A percentile compares a stretch with the other conserved stretches of the same genome.
Conservation (phyloP, 2,329 filamentous ascomycete species). For the Colletotrichum sp. region DNA sequence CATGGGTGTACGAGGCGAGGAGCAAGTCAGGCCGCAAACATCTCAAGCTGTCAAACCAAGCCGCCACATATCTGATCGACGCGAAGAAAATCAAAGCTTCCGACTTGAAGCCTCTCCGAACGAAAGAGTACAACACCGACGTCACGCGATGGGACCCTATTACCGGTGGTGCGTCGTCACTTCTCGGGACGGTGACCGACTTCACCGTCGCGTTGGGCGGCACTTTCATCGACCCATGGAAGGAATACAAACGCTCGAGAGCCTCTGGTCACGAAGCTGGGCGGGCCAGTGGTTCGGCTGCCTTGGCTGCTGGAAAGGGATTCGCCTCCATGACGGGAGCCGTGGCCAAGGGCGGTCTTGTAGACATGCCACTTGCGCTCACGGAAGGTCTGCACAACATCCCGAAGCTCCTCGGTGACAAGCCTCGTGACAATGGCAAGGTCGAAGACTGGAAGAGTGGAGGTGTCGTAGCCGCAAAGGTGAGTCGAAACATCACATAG, state of each 20-base stretch:
- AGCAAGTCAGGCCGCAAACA: conserved; percentile 26
- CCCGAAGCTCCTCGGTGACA: conserved; percentile 40
- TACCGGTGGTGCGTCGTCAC: background rate
- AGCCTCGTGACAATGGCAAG: conserved; percentile 32
- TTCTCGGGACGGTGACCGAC: conserved; percentile 7
- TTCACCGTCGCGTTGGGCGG: conserved; percentile 16
- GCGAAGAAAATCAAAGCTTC: background rate
- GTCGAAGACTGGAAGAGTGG: conserved; percentile 38
- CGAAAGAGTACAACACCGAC: conserved; percentile 27
- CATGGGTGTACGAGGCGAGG: conserved; percentile 45
- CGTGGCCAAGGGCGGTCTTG: conserved; percentile 34
- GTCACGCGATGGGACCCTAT: conserved; percentile 34
- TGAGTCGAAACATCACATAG: background rate
- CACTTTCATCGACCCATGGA: conserved; percentile 20
- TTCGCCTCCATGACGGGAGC: conserved; percentile 28
- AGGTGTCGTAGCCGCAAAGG: conserved; percentile 31
- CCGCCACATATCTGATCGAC: background rate
- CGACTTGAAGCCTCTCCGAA: conserved; percentile 39
- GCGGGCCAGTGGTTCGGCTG: background rate
- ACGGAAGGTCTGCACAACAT: conserved; percentile 37
- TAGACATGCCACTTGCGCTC: conserved; percentile 39
- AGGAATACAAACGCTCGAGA: conserved; percentile 3
- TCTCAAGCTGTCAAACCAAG: background rate
- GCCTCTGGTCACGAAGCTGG: conserved; percentile 1
- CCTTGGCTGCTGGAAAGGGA: conserved; percentile 12